phyloP scores from a whole-genome alignment of 768 basidiomycete species.

The Infundibulicybe gibba region DNA sequence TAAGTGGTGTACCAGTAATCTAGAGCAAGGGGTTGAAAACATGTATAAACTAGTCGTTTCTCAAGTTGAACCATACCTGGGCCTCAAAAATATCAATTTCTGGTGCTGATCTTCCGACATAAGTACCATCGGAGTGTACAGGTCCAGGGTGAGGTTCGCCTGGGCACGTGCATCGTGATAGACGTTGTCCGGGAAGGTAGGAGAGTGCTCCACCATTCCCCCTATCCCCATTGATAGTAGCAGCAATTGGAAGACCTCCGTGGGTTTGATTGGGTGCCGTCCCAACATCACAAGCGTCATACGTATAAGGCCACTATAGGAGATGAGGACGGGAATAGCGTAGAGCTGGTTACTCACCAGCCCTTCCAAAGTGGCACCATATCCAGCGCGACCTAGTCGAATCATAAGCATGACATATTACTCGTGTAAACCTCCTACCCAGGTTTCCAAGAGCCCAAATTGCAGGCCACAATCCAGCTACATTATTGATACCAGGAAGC shows the following conservation, averaged over 20 bases:
- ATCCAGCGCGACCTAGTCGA: conserved; percentile 71
- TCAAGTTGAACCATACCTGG: conserved; percentile 36
- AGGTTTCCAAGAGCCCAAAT: conserved; percentile 83
- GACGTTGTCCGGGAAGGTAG: conserved; percentile 82
- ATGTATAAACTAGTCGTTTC: neutral
- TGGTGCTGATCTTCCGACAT: conserved; percentile 77
- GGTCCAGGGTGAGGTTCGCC: conserved; percentile 90
- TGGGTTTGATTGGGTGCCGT: conserved; percentile 81
- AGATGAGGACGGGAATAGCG: neutral
- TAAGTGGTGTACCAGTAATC: conserved; percentile 29
- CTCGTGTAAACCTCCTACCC: conserved; percentile 28
- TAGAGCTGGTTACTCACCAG: conserved; percentile 35
- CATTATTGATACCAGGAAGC: conserved; percentile 63
- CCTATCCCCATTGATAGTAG: conserved; percentile 58
- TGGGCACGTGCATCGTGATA: conserved; percentile 86
- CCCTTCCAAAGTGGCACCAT: conserved; percentile 83
- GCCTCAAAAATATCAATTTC: conserved; percentile 94
- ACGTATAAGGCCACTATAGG: conserved; percentile 75
- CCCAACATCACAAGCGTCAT: conserved; percentile 91
- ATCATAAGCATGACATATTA: conserved; percentile 1
- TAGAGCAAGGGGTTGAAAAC: conserved; percentile 6
- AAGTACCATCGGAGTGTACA: conserved; percentile 69
- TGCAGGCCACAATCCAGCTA: conserved; percentile 76
- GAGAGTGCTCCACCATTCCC: conserved; percentile 55
- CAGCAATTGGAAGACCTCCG: conserved; percentile 58